Percentiles rank a stretch among this genome's conserved stretches.
phyloP scores from a whole-genome alignment of 768 basidiomycete species.

The Phylloporus sp. region DNA sequence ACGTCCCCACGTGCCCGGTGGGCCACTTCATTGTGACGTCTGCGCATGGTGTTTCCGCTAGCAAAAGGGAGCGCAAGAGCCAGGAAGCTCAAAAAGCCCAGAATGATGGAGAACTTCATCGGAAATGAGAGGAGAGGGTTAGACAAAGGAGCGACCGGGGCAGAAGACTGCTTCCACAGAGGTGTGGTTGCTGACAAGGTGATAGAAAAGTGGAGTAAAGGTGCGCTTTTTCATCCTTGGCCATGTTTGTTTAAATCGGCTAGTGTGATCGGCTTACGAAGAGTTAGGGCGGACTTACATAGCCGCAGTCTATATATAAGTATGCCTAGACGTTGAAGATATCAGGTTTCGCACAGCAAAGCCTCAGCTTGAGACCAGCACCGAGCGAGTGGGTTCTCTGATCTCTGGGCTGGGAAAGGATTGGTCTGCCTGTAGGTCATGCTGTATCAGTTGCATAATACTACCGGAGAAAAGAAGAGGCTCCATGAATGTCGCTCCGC shows the following conservation, averaged over 20 bases:
- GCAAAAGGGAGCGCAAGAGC: constrained; percentile 34
- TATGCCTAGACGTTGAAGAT: not conserved
- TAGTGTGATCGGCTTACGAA: constrained; percentile 11
- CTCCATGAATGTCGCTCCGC: not conserved
- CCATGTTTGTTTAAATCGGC: constrained; percentile 21
- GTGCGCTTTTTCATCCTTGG: not conserved
- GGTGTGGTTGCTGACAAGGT: constrained; percentile 1
- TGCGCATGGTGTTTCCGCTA: constrained; percentile 24
- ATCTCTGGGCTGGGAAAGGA: not conserved
- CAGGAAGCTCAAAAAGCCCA: constrained; percentile 34
- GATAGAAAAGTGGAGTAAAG: constrained; percentile 3
- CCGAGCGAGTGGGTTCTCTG: not conserved
- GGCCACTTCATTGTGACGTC: constrained; percentile 44
- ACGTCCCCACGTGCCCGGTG: constrained; percentile 41
- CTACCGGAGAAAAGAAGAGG: not conserved
- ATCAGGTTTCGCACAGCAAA: not conserved
- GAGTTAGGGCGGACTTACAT: too few species aligned
- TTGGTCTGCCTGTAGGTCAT: not conserved
- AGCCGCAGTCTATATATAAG: too few species aligned
- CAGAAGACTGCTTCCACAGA: constrained; percentile 8
- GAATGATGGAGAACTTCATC: constrained; percentile 29
- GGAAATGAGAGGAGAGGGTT: not conserved
- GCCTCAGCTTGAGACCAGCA: not conserved
- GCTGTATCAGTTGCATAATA: not conserved
- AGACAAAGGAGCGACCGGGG: constrained; percentile 22